Evolutionary conservation across 805 yeast genomes (phyloP), one percentile per base, ranked within the genome.

Genomic region (Nakazawaea pomicola): DNA sequence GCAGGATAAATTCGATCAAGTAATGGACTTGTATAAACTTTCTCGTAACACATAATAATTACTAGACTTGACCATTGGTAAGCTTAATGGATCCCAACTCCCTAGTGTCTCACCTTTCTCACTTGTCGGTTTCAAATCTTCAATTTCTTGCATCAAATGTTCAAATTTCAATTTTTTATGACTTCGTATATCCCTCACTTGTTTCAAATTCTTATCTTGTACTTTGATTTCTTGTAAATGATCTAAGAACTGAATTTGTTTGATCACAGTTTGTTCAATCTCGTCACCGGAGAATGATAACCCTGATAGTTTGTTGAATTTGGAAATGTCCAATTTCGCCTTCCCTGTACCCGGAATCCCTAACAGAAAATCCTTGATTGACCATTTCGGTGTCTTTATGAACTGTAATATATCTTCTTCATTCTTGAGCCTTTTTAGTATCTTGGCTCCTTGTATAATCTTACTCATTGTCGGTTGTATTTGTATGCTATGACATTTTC

Each of bases 241-340:
- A 40, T 70, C 57, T 15, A 78, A 64, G 46, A 79, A 74, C n/a
- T 58, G 54, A 18, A 78, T 59, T 46, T 79, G 84, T 14, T 68
- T 67, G 29, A 61, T 60, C 36, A 78, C 52, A 1, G 67, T 62
- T 42, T 33, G 11, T 60, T 56, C 30, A 72, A 56, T 21, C 17
- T 64, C 56, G 28, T 67, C 62, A 3, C 50, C 53, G 0, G 40
- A 39, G 4, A 57, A 20, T 9, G 63, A 41, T 6, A 79, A 48
- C 0, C 84, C 83, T 0, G 83, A 70, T 16, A 78, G 53, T 29
- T 63, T 38, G 17, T 38, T 38, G 10, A 21, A 38, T 16, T 39
- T 29, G 17, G 51, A 60, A 37, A 17, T 38, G n/a, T n/a, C n/a
- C n/a, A n/a, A n/a, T n/a, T n/a, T n/a, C n/a, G n/a, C n/a, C n/a